phyloP scores from a whole-genome alignment of 306 rosid genomes.

The Vigna unguiculata region DNA sequence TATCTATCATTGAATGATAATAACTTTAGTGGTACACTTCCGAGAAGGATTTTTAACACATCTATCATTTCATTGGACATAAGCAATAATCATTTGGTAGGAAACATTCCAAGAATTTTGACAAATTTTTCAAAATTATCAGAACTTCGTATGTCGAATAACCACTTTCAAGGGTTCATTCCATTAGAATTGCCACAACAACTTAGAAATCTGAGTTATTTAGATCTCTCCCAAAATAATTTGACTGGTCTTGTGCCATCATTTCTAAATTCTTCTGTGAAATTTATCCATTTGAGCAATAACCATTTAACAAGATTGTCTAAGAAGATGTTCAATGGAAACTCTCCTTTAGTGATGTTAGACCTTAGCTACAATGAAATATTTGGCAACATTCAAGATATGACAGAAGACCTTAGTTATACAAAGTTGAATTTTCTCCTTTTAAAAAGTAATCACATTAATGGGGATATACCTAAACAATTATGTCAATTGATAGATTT shows the following conservation, averaged over 20 bases:
- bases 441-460: constrained; percentile 22
- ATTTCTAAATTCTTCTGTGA: not conserved
- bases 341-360: not conserved
- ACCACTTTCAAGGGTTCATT: constrained; percentile 27
- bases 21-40: not conserved
- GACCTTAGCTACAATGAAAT: constrained; percentile 35
- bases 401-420: not conserved
- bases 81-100: constrained; percentile 28
- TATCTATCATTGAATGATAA: constrained; percentile 1
- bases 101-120: constrained; percentile 4
- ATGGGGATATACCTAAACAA: not conserved
- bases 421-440: not conserved
- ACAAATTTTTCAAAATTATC: not conserved
- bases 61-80: not conserved
- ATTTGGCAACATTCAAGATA: not conserved
- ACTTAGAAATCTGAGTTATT: not conserved
- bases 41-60: not conserved
- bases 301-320: constrained; percentile 30
- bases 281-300: not conserved
- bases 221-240: constrained; percentile 27
- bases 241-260: constrained; percentile 1
- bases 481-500: constrained; percentile 4
- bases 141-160: constrained; percentile 13
- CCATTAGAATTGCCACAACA: not conserved
- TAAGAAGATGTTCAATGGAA: not conserved